phyloP scores from a whole-genome alignment of 805 yeast genomes.

The Brettanomyces nanus region DNA sequence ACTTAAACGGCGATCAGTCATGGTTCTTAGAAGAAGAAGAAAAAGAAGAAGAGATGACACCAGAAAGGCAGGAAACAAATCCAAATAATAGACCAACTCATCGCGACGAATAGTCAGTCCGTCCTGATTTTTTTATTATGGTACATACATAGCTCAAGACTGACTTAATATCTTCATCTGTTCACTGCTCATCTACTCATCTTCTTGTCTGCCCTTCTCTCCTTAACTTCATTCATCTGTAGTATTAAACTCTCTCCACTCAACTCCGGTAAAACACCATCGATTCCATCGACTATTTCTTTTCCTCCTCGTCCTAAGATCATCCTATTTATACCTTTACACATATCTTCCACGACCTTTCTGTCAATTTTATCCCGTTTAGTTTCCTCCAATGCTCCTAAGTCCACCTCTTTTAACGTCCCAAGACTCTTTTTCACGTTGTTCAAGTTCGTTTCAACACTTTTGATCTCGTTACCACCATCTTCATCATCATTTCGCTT shows the following conservation, averaged over 20 bases:
- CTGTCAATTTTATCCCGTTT: neutral
- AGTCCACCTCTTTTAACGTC: slow-evolving; percentile 5
- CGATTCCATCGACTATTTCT: neutral
- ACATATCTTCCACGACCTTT: neutral
- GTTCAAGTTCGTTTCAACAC: slow-evolving; percentile 17
- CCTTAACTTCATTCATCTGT: slow-evolving; percentile 6
- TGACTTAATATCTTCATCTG: too few species aligned
- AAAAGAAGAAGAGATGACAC: too few species aligned
- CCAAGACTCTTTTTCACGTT: slow-evolving; percentile 16
- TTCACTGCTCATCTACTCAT: too few species aligned
- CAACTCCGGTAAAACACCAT: slow-evolving; percentile 1
- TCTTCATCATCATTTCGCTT: slow-evolving; percentile 17
- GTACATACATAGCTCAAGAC: too few species aligned
- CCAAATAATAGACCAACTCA: too few species aligned
- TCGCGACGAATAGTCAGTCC: too few species aligned
- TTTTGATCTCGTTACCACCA: slow-evolving; percentile 10
- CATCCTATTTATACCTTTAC: slow-evolving; percentile 3
- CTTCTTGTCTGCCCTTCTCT: too few species aligned
- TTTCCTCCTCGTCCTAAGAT: neutral
- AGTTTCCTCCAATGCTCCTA: slow-evolving; percentile 8
- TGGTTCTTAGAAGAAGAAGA: too few species aligned
- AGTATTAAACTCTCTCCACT: slow-evolving; percentile 3
- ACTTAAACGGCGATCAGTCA: slow-evolving; percentile 14
- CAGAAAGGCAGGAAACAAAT: too few species aligned
- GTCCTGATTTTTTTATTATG: too few species aligned